These are phyloP conservation scores for Talaromyces atroroseus DNA, from an alignment of 2,329 filamentous ascomycete genomes.

Conservation along the genomic window DNA sequence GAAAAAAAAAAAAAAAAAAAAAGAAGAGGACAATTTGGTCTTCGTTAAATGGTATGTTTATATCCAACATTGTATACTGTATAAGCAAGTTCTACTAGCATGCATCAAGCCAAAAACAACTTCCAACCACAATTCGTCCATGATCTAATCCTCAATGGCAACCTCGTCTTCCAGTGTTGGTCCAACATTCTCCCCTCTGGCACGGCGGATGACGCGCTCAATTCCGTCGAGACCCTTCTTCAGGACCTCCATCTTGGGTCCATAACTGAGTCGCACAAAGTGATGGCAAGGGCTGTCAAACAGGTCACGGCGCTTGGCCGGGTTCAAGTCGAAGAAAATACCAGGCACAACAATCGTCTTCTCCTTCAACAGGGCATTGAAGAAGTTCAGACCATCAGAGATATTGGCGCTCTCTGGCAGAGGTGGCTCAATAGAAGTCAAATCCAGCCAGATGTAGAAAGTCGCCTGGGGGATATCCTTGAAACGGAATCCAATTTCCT, in stretches of 20 bases:
- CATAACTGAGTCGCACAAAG: slow-evolving; percentile 80
- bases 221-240: slow-evolving; percentile 78
- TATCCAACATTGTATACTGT: slow-evolving; percentile 1
- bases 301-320: slow-evolving; percentile 77
- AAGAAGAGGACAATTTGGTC: no score
- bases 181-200: slow-evolving; percentile 27
- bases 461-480: slow-evolving; percentile 82
- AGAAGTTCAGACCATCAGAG: slow-evolving; percentile 92
- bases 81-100: not conserved
- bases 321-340: slow-evolving; percentile 97
- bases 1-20: no score
- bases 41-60: not conserved
- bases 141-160: slow-evolving; percentile 28
- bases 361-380: slow-evolving; percentile 86
- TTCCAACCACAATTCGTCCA: not conserved
- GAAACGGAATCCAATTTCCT: slow-evolving; percentile 81
- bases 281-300: slow-evolving; percentile 95
- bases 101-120: not conserved
- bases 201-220: slow-evolving; percentile 64
- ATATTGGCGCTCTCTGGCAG: slow-evolving; percentile 62
- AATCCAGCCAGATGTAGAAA: slow-evolving; percentile 81
- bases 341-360: slow-evolving; percentile 95
- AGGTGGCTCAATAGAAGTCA: slow-evolving; percentile 46
- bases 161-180: slow-evolving; percentile 32
- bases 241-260: slow-evolving; percentile 72